These are phyloP conservation scores for Aspergillus diversus DNA, from an alignment of 495 filamentous ascomycete species.

Conservation along the genomic window DNA sequence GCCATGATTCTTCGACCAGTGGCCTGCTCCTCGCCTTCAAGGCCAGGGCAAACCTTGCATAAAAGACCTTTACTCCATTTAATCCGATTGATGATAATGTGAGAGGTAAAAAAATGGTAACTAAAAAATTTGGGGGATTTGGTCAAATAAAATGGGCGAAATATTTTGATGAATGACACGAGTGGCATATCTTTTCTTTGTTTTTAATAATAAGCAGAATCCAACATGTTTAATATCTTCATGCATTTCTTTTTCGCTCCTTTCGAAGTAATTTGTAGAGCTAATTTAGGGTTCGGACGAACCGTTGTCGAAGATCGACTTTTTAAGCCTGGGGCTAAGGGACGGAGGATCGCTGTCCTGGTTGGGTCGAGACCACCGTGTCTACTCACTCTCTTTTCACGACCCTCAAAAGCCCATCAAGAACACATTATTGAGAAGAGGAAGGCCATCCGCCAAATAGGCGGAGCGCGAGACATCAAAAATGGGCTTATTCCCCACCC, in stretches of 20 bases:
- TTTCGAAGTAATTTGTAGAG: not conserved
- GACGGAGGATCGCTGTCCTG: constrained; percentile 19
- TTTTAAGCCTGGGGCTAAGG: not conserved
- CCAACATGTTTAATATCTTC: constrained; percentile 12
- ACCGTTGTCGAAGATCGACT: not conserved
- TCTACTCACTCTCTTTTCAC: constrained; percentile 9
- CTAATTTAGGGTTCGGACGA: not conserved
- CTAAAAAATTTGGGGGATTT: constrained; percentile 32
- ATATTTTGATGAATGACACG: constrained; percentile 20
- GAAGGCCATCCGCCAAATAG: not conserved
- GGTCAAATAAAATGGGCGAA: constrained; percentile 19
- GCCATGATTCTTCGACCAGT: constrained; percentile 84
- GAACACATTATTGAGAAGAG: too few relatives aligned
- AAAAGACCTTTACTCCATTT: constrained; percentile 15
- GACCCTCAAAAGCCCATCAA: too few relatives aligned
- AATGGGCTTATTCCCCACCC: constrained; percentile 8
- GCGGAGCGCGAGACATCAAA: constrained; percentile 1
- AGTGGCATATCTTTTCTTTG: constrained; percentile 19
- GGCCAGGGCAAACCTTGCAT: constrained; percentile 60
- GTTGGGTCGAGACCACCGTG: constrained; percentile 19
- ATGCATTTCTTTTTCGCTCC: not conserved
- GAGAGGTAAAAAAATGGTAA: constrained; percentile 26
- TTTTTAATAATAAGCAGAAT: constrained; percentile 11
- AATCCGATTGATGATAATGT: constrained; percentile 15
- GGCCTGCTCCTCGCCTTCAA: constrained; percentile 89